Evolutionary conservation across 2,329 filamentous ascomycete genomes (phyloP), one percentile per base, ranked within the genome.

Genomic region (Leptographium galeiforme): DNA sequence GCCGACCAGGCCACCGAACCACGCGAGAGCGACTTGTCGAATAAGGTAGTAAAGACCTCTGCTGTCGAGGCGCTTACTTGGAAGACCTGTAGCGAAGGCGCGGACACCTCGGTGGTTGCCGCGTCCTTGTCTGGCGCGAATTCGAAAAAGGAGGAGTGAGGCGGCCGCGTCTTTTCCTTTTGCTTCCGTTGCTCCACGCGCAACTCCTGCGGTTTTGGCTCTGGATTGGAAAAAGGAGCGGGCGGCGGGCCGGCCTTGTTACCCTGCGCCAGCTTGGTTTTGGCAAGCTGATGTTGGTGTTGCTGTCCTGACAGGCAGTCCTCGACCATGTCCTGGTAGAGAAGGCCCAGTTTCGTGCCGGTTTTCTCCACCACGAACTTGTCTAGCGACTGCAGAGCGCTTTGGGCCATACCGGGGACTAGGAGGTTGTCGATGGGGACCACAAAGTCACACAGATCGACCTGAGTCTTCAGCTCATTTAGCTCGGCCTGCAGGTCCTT

Each of bases 151-250:
- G 67, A 70, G 1, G 66, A 64, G 32, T 69, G 59, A 0, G 60
- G 53, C 4, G 66, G 69, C 0, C 72, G 68, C 0, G 71, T 74
- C 62, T 74, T 76, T 45, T 70, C 64, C 55, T 74, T 76, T 43
- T 68, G 54, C 25, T 59, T 65, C 30, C 67, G 66, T 45, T 68
- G 60, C 53, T 71, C 61, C 1, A 70, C 55, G 11, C 54, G 57
- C 1, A 63, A 33, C 19, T 65, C 62, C 7, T 46, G 47, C 0
- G 59, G 46, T 32, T 63, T 53, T 5, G 59, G 45, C 1, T 58
- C 38, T 8, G 62, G 56, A 5, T 25, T 25, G 25, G 25, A 25
- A 0, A 54, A n/a, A 0, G 60, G 54, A 7, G 60, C 39, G 0
- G 62, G 58, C 1, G 58, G 59, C 59, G 0, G 52, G 32, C 16